A percentile compares a stretch with the other conserved stretches of the same genome.
These are phyloP conservation scores for Phytophthora colocasiae DNA, from an alignment of 352 stramenopile genomes.

Conservation along the genomic window DNA sequence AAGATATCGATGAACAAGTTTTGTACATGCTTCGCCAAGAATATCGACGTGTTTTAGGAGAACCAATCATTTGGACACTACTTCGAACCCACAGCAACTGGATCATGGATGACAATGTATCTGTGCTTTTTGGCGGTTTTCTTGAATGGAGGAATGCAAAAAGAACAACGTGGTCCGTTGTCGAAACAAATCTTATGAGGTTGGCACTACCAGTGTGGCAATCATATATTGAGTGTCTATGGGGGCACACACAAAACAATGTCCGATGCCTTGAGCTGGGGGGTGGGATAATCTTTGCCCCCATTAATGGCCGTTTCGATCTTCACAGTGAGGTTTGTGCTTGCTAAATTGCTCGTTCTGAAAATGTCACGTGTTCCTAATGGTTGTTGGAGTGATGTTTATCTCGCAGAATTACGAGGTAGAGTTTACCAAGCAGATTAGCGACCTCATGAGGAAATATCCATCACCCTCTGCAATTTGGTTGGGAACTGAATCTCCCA, in stretches of 20 bases:
- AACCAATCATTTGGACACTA: constrained; percentile 10
- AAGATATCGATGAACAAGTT: constrained; percentile 15
- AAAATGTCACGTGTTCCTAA: background rate
- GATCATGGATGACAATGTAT: constrained; percentile 21
- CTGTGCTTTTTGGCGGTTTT: constrained; percentile 20
- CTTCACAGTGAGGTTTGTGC: constrained; percentile 25
- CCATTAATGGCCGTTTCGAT: constrained; percentile 11
- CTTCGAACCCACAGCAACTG: constrained; percentile 33
- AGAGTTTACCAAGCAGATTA: constrained; percentile 8
- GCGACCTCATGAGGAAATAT: constrained; percentile 19
- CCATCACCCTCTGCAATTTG: constrained; percentile 9
- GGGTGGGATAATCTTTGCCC: constrained; percentile 10
- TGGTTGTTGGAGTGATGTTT: background rate
- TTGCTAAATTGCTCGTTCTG: background rate
- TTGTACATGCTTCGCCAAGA: constrained; percentile 20
- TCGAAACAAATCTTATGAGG: constrained; percentile 2
- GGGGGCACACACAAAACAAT: constrained; percentile 1
- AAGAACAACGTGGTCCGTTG: background rate
- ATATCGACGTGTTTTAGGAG: constrained; percentile 19
- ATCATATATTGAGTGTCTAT: constrained; percentile 24
- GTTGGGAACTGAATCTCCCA: constrained; percentile 13
- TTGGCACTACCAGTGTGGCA: constrained; percentile 21
- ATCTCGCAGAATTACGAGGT: constrained; percentile 4
- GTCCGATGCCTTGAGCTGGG: constrained; percentile 14
- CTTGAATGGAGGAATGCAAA: background rate